Evolutionary conservation across 768 basidiomycete genomes (phyloP), one percentile per base, ranked within the genome.

Genomic region (Inosperma sp.): DNA sequence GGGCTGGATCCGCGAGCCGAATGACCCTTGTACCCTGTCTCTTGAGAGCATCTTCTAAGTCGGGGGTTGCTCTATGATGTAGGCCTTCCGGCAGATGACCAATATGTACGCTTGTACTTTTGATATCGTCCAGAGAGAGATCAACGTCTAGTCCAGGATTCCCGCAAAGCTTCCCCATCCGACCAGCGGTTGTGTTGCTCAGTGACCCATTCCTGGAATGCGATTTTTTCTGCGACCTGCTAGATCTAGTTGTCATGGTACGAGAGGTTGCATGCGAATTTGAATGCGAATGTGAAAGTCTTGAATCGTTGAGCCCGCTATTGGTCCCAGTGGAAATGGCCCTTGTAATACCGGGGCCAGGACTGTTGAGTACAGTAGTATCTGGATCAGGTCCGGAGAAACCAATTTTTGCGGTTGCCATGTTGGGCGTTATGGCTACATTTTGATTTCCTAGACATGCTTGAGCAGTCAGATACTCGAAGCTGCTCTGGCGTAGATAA

Each of bases 401-500:
- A 41, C 43, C 9, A 22, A 58, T 39, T 25, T 55, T 51, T 41
- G 36, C 60, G 36, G 55, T 62, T 1, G 51, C 52, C 27, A 71
- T 59, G 16, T 68, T 67, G 0, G 84, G 81, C 25, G 80, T 72
- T 16, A 76, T 6, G 5, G 41, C 12, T 13, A 17, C 58, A 35
- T 74, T 67, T 67, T 89, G 87, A 56, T 74, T 79, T 4, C 87
- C 87, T 1, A 88, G 70, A 30, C 83, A 71, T 0, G 86, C 82
- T 16, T 81, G 77, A 3, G 83, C 80, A 8, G 86, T 78, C 40
- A 90, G 74, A 56, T 79, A 80, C 49, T 83, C 82, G 41, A 88
- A 64, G 59, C 67, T 70, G 33, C 67, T 65, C 26, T 68, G 66
- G 59, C 7, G 55, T 26, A 53, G 50, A 42, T 40, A 52, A 51